These are phyloP conservation scores for Leccinum cinnamomeum DNA, from an alignment of 1,284 basidiomycete genomes.

Conservation along the genomic window DNA sequence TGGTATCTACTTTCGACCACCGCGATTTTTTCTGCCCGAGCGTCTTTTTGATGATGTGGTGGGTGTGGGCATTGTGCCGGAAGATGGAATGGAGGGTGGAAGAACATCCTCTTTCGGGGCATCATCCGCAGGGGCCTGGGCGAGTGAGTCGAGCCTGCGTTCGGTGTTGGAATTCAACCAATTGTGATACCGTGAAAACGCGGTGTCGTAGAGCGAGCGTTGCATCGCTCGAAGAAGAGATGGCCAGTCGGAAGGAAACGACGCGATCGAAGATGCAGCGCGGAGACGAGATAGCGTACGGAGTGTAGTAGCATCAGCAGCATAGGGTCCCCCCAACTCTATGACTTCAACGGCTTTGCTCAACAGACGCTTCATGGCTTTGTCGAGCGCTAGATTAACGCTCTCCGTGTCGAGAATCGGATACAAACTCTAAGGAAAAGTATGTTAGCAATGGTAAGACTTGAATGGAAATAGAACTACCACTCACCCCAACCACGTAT, in stretches of 20 bases:
- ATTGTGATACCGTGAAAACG: not conserved
- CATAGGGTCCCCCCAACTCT: not conserved
- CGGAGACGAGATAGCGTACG: not conserved
- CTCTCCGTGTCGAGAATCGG: not conserved
- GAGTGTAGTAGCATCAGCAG: not conserved
- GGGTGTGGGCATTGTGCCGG: no score
- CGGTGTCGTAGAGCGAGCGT: not conserved
- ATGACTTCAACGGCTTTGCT: not conserved
- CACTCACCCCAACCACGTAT: not conserved
- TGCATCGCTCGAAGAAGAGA: not conserved
- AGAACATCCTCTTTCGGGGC: no score
- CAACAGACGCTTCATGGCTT: not conserved
- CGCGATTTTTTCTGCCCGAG: no score
- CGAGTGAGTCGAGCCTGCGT: not conserved
- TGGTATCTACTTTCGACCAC: no score
- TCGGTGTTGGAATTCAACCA: not conserved
- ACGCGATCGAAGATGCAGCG: not conserved
- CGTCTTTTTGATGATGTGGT: no score
- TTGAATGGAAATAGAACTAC: not conserved
- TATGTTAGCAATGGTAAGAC: not conserved
- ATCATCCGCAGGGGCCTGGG: no score
- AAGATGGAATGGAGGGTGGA: no score
- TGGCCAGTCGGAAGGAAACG: constrained; percentile 31
- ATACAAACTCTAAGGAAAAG: not conserved
- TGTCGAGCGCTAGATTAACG: not conserved